phyloP scores from a whole-genome alignment of 306 rosid species.

The Spatholobus suberectus region DNA sequence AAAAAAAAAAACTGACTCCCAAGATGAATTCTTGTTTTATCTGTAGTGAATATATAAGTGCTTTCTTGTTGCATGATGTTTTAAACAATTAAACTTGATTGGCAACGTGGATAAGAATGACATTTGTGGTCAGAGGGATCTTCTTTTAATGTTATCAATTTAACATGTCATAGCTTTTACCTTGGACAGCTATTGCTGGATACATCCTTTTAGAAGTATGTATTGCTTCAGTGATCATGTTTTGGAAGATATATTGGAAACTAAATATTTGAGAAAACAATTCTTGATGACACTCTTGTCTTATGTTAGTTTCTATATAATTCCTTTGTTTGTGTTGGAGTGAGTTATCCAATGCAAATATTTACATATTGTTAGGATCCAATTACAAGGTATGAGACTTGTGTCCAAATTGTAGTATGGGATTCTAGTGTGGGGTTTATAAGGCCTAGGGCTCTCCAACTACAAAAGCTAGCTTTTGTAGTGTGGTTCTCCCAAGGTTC shows the following conservation, averaged over 20 bases:
- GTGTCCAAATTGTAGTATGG: too few relatives aligned
- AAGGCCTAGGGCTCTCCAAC: too few relatives aligned
- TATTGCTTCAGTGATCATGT: background rate
- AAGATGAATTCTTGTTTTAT: background rate
- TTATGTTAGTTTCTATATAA: slow-evolving; percentile 16
- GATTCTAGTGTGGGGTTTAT: too few relatives aligned
- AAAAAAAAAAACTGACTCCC: background rate
- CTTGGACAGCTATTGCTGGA: slow-evolving; percentile 20
- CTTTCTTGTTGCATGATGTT: slow-evolving; percentile 20
- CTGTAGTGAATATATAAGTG: background rate
- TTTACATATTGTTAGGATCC: too few relatives aligned
- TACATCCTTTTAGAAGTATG: background rate
- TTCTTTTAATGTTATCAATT: background rate
- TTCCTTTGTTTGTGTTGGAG: background rate
- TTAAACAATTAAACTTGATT: slow-evolving; percentile 1
- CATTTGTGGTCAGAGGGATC: background rate
- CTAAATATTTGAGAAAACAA: background rate
- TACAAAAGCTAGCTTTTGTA: too few relatives aligned
- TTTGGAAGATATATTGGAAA: background rate
- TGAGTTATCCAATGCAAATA: background rate
- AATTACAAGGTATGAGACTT: too few relatives aligned
- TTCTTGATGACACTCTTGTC: background rate
- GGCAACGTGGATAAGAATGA: background rate
- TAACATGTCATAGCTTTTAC: background rate
- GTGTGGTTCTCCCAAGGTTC: too few relatives aligned